Percentiles rank a stretch among this genome's conserved stretches.
Conservation (phyloP, 73 alveolate species). For the Urostyla sp. region DNA sequence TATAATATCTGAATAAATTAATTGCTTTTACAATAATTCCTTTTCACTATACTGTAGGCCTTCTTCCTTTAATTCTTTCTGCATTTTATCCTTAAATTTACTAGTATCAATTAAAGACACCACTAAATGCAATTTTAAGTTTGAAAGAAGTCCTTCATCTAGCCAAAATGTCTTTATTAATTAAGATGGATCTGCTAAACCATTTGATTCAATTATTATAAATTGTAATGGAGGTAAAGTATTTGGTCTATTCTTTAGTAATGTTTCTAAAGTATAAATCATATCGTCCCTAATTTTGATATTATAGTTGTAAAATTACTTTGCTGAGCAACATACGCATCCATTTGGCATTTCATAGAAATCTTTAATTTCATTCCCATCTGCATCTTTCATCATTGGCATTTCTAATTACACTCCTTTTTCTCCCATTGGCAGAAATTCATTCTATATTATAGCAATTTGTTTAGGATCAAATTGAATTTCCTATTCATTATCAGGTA, state of each 20-base stretch:
- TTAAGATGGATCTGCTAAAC: constrained; percentile 85
- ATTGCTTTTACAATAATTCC: constrained; percentile 40
- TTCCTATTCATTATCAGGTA: constrained; percentile 43
- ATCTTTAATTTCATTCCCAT: constrained; percentile 74
- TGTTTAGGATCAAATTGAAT: no score
- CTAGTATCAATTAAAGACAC: constrained; percentile 70
- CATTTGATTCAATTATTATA: constrained; percentile 80
- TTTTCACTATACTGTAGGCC: not conserved
- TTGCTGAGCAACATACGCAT: constrained; percentile 82
- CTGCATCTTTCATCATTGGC: constrained; percentile 70
- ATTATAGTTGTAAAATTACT: constrained; percentile 13
- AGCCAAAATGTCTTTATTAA: constrained; percentile 79
- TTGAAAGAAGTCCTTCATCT: constrained; percentile 73
- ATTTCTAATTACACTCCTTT: constrained; percentile 85
- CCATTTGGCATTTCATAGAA: constrained; percentile 88
- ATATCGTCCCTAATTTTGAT: constrained; percentile 49
- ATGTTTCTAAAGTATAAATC: constrained; percentile 67
- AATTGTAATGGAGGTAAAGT: constrained; percentile 68
- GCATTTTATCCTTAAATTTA: constrained; percentile 45
- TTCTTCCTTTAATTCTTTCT: not conserved
- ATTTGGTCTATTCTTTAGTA: constrained; percentile 70
- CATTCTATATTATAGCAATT: constrained; percentile 82
- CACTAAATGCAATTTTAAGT: constrained; percentile 65
- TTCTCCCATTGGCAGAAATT: constrained; percentile 70
- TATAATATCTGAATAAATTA: constrained; percentile 73